A percentile compares a stretch with the other conserved stretches of the same genome.
Evolutionary conservation across 192 early-diverging fungal genomes (phyloP).

Genomic region (Spizellomyces sp.): DNA sequence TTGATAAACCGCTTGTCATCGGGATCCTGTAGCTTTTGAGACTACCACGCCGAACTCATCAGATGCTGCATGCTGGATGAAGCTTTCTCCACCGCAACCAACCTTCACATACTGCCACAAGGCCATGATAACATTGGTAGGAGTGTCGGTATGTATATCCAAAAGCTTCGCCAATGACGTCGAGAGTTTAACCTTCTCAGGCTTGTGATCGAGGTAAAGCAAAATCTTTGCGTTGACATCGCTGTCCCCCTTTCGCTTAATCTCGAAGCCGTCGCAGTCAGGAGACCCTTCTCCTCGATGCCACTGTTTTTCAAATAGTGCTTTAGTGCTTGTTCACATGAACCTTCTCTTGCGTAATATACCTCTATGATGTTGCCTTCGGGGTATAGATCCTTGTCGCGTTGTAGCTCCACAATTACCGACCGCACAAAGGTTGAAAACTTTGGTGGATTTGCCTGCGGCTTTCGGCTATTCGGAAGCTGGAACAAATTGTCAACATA

Average conservation of each 20-base stretch:
- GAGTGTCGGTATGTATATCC: slow-evolving; percentile 74
- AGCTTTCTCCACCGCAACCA: not conserved
- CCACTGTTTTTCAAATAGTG: slow-evolving; percentile 50
- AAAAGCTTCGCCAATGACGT: slow-evolving; percentile 74
- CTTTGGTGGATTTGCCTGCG: slow-evolving; percentile 55
- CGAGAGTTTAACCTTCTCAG: slow-evolving; percentile 80
- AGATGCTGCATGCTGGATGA: not conserved
- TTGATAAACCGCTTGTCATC: slow-evolving; percentile 88
- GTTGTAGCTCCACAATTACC: slow-evolving; percentile 82
- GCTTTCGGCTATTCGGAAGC: slow-evolving; percentile 56
- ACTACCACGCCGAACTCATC: slow-evolving; percentile 37
- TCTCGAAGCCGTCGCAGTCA: slow-evolving; percentile 87
- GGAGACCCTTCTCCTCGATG: slow-evolving; percentile 48
- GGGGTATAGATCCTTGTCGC: slow-evolving; percentile 73
- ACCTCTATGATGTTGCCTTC: slow-evolving; percentile 81
- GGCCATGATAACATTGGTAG: slow-evolving; percentile 75
- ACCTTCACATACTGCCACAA: slow-evolving; percentile 98
- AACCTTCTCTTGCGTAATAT: not conserved
- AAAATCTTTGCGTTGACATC: slow-evolving; percentile 82
- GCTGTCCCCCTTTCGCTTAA: slow-evolving; percentile 86
- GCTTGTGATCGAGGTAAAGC: slow-evolving; percentile 70
- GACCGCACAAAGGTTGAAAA: slow-evolving; percentile 86
- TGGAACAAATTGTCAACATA: slow-evolving; percentile 19
- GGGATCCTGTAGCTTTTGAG: slow-evolving; percentile 85
- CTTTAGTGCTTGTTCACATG: slow-evolving; percentile 7